Conservation (phyloP, 305 asterid genomes). For the Fraxinus ornus region DNA sequence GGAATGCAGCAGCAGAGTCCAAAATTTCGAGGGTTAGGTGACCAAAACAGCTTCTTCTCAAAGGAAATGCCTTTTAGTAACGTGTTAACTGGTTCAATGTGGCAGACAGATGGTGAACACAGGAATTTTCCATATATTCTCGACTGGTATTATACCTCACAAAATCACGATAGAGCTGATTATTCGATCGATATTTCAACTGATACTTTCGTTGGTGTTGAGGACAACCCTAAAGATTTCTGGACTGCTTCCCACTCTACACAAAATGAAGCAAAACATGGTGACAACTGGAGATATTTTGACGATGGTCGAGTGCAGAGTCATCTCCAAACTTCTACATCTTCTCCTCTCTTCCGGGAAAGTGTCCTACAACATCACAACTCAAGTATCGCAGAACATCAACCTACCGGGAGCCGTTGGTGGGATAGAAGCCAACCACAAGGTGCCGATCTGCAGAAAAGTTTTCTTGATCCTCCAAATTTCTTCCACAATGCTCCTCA, state of each 20-base stretch:
- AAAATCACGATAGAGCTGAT: slow-evolving; percentile 42
- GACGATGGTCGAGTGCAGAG: slow-evolving; percentile 45
- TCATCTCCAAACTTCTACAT: slow-evolving; percentile 64
- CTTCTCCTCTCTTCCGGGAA: slow-evolving; percentile 66
- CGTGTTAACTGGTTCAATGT: slow-evolving; percentile 44
- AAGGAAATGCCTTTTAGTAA: slow-evolving; percentile 40
- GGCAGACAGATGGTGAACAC: slow-evolving; percentile 64
- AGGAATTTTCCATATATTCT: slow-evolving; percentile 71
- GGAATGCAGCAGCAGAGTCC: slow-evolving; percentile 46
- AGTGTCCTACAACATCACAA: slow-evolving; percentile 57
- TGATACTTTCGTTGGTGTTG: slow-evolving; percentile 24
- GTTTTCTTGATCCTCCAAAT: slow-evolving; percentile 84
- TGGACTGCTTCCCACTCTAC: slow-evolving; percentile 42
- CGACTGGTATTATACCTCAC: slow-evolving; percentile 82
- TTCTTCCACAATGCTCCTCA: slow-evolving; percentile 30
- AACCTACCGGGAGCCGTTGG: slow-evolving; percentile 54
- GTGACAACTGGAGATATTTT: slow-evolving; percentile 48
- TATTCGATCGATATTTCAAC: slow-evolving; percentile 32
- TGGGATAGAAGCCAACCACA: slow-evolving; percentile 53
- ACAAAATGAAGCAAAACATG: slow-evolving; percentile 28
- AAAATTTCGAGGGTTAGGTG: slow-evolving; percentile 37
- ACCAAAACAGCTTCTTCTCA: slow-evolving; percentile 38
- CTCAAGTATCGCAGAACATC: slow-evolving; percentile 22
- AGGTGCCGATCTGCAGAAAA: slow-evolving; percentile 43
- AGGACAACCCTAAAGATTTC: slow-evolving; percentile 35